Conservation (phyloP, 1,139 yeast genomes). For the Blastobotrys elegans region DNA sequence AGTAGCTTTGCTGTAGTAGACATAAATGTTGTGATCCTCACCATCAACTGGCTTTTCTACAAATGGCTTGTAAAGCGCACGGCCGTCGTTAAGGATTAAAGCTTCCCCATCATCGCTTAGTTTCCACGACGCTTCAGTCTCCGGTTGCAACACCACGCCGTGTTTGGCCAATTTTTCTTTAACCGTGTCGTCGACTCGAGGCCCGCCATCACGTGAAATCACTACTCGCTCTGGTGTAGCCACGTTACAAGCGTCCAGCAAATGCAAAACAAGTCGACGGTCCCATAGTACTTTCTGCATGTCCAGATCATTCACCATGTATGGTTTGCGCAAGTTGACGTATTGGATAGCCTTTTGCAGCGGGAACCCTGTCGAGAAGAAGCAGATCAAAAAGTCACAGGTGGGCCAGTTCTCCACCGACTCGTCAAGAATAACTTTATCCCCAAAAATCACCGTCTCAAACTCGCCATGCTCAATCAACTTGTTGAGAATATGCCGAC, state of each 20-base stretch:
- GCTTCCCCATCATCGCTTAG: constrained; percentile 77
- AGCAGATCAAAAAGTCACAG: constrained; percentile 89
- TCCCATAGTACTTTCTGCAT: constrained; percentile 97
- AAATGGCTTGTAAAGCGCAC: constrained; percentile 74
- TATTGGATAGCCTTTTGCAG: constrained; percentile 91
- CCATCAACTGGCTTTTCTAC: constrained; percentile 99
- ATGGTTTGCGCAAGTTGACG: constrained; percentile 86
- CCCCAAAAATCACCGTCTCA: constrained; percentile 95
- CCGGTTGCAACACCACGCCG: constrained; percentile 53
- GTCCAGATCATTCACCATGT: constrained; percentile 77
- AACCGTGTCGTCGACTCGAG: constrained; percentile 66
- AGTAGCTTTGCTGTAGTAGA: constrained; percentile 77
- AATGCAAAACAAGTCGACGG: constrained; percentile 76
- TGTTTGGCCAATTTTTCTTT: constrained; percentile 51
- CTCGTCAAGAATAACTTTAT: constrained; percentile 93
- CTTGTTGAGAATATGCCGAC: constrained; percentile 82
- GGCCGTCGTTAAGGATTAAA: constrained; percentile 62
- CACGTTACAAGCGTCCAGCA: constrained; percentile 78
- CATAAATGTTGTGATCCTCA: constrained; percentile 94
- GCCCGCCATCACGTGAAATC: constrained; percentile 96
- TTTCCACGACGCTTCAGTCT: constrained; percentile 63
- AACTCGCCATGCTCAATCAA: constrained; percentile 91
- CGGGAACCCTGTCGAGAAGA: constrained; percentile 95
- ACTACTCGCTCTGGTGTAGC: constrained; percentile 86
- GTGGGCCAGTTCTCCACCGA: constrained; percentile 95